A percentile compares a stretch with the other conserved stretches of the same genome.
Conservation (phyloP, 148 eudicot genomes). For the Persicaria tinctoria region DNA sequence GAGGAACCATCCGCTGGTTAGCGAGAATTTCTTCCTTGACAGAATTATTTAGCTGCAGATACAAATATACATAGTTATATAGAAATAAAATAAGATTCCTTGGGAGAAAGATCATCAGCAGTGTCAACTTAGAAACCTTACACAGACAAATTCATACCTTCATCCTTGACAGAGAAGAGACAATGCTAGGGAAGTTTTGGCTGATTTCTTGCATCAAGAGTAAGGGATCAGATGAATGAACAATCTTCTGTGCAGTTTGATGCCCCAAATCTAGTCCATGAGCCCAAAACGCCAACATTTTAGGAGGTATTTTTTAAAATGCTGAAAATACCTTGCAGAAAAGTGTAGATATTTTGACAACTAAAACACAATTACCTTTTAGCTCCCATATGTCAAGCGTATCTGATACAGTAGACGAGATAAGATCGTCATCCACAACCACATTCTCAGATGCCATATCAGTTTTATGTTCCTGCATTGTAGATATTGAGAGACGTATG, state of each 20-base stretch:
- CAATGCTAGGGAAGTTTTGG: slow-evolving; percentile 96
- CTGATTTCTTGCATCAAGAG: slow-evolving; percentile 95
- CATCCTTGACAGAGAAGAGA: slow-evolving; percentile 90
- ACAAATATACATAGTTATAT: slow-evolving; percentile 14
- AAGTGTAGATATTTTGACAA: neutral
- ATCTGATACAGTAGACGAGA: slow-evolving; percentile 88
- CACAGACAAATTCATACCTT: slow-evolving; percentile 42
- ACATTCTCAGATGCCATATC: slow-evolving; percentile 80
- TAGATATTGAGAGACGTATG: neutral
- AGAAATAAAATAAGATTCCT: neutral
- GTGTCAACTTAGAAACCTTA: neutral
- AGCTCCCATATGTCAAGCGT: slow-evolving; percentile 97
- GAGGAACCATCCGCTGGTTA: slow-evolving; percentile 97
- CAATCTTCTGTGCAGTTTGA: slow-evolving; percentile 97
- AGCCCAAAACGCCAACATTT: neutral
- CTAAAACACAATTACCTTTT: slow-evolving; percentile 47
- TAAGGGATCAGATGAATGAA: slow-evolving; percentile 93
- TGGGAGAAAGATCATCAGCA: neutral
- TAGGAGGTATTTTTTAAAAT: neutral
- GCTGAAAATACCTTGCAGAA: neutral
- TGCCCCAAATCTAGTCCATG: slow-evolving; percentile 76
- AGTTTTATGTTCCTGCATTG: slow-evolving; percentile 81
- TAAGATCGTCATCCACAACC: slow-evolving; percentile 90
- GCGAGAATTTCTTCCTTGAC: slow-evolving; percentile 93
- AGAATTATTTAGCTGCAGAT: slow-evolving; percentile 80